These are phyloP conservation scores for Yamadazyma conglobata DNA, from an alignment of 1,139 yeast genomes.

Conservation along the genomic window DNA sequence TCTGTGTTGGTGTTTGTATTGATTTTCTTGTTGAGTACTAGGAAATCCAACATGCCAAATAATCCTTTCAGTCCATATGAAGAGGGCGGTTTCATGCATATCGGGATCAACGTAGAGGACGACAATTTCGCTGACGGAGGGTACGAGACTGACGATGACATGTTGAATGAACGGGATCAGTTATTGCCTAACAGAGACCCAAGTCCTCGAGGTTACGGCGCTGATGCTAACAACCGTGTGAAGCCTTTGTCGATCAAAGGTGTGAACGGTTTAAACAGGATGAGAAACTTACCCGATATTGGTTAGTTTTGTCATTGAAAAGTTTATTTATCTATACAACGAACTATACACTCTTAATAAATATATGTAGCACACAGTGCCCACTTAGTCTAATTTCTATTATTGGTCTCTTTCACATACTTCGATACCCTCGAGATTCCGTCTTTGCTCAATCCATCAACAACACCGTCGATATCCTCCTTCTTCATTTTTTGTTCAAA, in stretches of 20 bases:
- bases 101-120: constrained; percentile 29
- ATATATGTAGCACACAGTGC: too few species aligned
- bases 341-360: too few species aligned
- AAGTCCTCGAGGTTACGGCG: constrained; percentile 4
- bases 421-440: constrained; percentile 21
- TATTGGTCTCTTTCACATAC: constrained; percentile 21
- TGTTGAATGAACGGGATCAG: constrained; percentile 30
- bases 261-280: constrained; percentile 22
- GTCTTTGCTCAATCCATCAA: constrained; percentile 41
- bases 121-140: constrained; percentile 32
- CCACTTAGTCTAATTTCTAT: background rate
- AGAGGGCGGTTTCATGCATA: constrained; percentile 35
- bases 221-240: background rate
- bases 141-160: constrained; percentile 46
- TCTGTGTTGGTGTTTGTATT: constrained; percentile 30
- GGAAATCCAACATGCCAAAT: constrained; percentile 12
- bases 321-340: too few species aligned
- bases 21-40: constrained; percentile 25
- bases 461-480: constrained; percentile 51
- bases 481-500: constrained; percentile 51
- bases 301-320: constrained; percentile 9
- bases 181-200: constrained; percentile 22
- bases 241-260: constrained; percentile 15
- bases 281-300: constrained; percentile 34
- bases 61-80: constrained; percentile 10